Conservation (phyloP, 2,329 filamentous ascomycete genomes). For the Fusarium albosuccineum region DNA sequence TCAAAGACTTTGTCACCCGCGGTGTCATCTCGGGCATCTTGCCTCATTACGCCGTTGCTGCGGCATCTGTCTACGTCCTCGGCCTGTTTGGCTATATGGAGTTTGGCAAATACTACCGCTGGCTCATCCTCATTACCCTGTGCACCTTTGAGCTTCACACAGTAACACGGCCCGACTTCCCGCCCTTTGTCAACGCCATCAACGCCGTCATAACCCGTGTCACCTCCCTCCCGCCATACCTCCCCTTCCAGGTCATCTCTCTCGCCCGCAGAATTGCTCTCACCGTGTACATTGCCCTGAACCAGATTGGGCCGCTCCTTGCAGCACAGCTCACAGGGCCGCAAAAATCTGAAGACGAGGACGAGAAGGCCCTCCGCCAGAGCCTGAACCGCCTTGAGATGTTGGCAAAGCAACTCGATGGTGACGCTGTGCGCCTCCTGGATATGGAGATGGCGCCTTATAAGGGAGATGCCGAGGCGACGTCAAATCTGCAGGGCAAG, state of each 20-base stretch:
- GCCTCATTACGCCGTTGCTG: slow-evolving; percentile 72
- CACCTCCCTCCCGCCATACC: slow-evolving; percentile 69
- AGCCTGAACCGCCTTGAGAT: slow-evolving; percentile 76
- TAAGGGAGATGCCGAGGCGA: slow-evolving; percentile 74
- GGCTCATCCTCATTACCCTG: slow-evolving; percentile 67
- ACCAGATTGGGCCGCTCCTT: slow-evolving; percentile 81
- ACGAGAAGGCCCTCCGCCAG: slow-evolving; percentile 68
- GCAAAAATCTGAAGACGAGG: slow-evolving; percentile 48
- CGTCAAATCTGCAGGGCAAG: slow-evolving; percentile 71
- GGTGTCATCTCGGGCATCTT: slow-evolving; percentile 71
- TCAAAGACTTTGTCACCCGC: slow-evolving; percentile 78
- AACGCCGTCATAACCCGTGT: slow-evolving; percentile 59
- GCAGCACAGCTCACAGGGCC: slow-evolving; percentile 50
- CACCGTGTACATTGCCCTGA: slow-evolving; percentile 85
- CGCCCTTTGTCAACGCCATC: slow-evolving; percentile 59
- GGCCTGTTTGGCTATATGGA: slow-evolving; percentile 76
- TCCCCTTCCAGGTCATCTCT: slow-evolving; percentile 87
- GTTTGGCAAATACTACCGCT: slow-evolving; percentile 75
- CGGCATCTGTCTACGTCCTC: slow-evolving; percentile 70
- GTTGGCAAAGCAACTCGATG: slow-evolving; percentile 70
- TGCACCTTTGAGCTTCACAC: slow-evolving; percentile 69
- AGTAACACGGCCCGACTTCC: slow-evolving; percentile 67
- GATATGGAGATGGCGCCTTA: slow-evolving; percentile 87
- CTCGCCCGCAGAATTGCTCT: slow-evolving; percentile 82
- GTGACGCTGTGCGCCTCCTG: slow-evolving; percentile 78